Evolutionary conservation across 163 green algal genomes (phyloP), one percentile per base, ranked within the genome.

Genomic region (Scenedesmus sp.): DNA sequence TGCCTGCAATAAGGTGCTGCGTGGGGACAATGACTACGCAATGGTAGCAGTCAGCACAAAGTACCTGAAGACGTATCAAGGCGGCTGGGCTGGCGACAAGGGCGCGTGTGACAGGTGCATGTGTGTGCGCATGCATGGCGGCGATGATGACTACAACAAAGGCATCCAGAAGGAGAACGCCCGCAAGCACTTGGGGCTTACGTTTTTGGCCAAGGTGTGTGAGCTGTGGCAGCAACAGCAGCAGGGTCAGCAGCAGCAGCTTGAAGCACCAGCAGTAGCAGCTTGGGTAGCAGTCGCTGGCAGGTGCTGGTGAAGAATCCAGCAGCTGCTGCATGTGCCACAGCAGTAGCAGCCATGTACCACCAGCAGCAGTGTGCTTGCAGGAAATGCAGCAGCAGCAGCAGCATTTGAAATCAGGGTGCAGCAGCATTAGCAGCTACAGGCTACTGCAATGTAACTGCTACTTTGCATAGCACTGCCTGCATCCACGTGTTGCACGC

Each of bases 51-150:
- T 93, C 46, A 86, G 59, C 76, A 93, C 85, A 34, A 93, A 93
- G 62, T 93, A 93, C 55, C 54, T 93, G 7, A 91, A 91, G 62
- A 93, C 85, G 4, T 91, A 91, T n/a, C 90, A 93, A 74, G 90
- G 90, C n/a, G 90, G 90, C 56, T 93, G 90, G 90, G 66, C 85
- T 3, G 15, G 13, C 16, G 86, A 93, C 77, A 91, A 26, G 23
- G 90, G 90, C 62, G 76, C 85, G 1, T 93, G 90, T 59, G n/a
- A 64, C n/a, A 76, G 70, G 77, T 93, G 90, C 90, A 93, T 93
- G 90, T 93, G 90, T 73, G 64, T 93, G 13, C 67, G 85, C 52
- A 52, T 93, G 74, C 90, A 93, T 57, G 90, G 90, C 16, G 90
- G 13, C 10, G 90, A 93, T 64, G 67, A 89, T 5, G 59, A 76